Evolutionary conservation across 2,329 filamentous ascomycete species (phyloP).

Genomic region (Aspergillus bombycis): DNA sequence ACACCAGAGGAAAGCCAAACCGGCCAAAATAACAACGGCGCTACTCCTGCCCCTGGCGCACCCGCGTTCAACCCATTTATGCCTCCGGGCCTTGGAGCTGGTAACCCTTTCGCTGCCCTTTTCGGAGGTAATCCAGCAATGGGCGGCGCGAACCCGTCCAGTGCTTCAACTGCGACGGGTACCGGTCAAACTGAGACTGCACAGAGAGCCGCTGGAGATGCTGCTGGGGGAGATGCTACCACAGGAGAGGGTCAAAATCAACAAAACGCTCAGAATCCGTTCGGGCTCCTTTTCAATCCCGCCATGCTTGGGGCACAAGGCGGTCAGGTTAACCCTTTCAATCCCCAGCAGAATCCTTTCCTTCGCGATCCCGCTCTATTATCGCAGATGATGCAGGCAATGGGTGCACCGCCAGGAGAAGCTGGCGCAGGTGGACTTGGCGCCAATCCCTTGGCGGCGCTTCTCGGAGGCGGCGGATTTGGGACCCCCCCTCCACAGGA

Average conservation of each 20-base stretch:
- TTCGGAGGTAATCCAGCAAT: constrained; percentile 48
- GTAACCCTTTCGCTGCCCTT: constrained; percentile 66
- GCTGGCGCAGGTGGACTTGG: constrained; percentile 34
- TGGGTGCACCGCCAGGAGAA: constrained; percentile 44
- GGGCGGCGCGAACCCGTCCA: constrained; percentile 32
- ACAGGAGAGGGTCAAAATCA: constrained; percentile 37
- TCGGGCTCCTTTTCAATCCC: constrained; percentile 65
- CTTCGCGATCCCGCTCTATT: constrained; percentile 64
- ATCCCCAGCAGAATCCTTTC: constrained; percentile 55
- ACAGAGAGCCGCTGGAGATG: constrained; percentile 33
- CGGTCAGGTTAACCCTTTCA: constrained; percentile 48
- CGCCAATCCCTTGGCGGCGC: constrained; percentile 48
- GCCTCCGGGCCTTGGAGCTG: constrained; percentile 30
- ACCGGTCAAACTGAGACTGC: constrained; percentile 33
- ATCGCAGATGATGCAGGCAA: constrained; percentile 58
- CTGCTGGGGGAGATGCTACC: constrained; percentile 32
- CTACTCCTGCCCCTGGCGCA: constrained; percentile 46
- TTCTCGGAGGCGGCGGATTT: constrained; percentile 56
- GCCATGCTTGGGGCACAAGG: constrained; percentile 38
- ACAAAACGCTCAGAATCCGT: constrained; percentile 63
- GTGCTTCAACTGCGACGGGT: constrained; percentile 35
- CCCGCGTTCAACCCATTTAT: constrained; percentile 38
- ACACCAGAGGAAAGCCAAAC: constrained; percentile 61
- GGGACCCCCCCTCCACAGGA: constrained; percentile 65
- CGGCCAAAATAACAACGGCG: constrained; percentile 41